phyloP scores from a whole-genome alignment of 305 asterid genomes.

The Petunia hybrid region DNA sequence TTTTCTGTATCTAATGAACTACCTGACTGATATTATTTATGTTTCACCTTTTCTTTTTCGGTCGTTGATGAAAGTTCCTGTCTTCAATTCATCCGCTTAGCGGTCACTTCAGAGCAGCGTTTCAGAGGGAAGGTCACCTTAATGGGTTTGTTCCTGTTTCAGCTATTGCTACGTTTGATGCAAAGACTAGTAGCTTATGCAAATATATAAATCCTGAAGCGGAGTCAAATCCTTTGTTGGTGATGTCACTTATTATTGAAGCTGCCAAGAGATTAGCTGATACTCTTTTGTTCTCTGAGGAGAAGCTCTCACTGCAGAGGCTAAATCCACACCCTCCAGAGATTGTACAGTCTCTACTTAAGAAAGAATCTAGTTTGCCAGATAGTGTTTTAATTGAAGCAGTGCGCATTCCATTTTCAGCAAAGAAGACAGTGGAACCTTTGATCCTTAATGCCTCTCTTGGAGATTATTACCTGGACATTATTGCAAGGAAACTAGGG shows the following conservation, averaged over 20 bases:
- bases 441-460: constrained; percentile 56
- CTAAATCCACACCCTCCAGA: constrained; percentile 55
- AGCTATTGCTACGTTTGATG: constrained; percentile 70
- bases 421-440: constrained; percentile 55
- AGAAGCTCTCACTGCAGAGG: constrained; percentile 70
- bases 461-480: constrained; percentile 83
- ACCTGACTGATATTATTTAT: constrained; percentile 4
- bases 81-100: constrained; percentile 78
- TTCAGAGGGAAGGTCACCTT: constrained; percentile 64
- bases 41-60: constrained; percentile 25
- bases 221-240: constrained; percentile 59
- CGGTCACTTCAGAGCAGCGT: constrained; percentile 87
- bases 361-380: constrained; percentile 45
- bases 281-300: constrained; percentile 51
- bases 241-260: constrained; percentile 60
- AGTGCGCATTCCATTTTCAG: constrained; percentile 66
- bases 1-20: constrained; percentile 27
- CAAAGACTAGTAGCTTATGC: constrained; percentile 70
- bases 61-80: constrained; percentile 66
- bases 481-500: constrained; percentile 68
- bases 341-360: constrained; percentile 50
- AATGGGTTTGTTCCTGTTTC: constrained; percentile 77
- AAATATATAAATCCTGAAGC: constrained; percentile 67
- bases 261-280: constrained; percentile 67
- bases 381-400: constrained; percentile 61